Conservation (phyloP, 73 alveolate species). For the Breviolum minutum region DNA sequence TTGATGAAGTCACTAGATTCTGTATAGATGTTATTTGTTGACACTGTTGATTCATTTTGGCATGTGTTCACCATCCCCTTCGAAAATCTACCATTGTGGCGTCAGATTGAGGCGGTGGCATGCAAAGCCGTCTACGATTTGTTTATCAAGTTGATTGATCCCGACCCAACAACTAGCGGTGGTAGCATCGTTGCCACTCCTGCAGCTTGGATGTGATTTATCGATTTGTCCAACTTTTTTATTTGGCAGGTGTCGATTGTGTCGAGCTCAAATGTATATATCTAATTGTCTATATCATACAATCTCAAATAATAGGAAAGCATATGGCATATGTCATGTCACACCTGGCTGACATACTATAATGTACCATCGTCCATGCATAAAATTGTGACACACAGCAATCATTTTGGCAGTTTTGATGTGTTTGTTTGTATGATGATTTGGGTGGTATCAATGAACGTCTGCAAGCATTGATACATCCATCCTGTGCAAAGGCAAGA, state of each 20-base stretch:
- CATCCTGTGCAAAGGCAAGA: too few relatives aligned
- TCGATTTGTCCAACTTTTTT: background rate
- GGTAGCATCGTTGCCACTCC: constrained; percentile 76
- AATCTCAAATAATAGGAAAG: too few relatives aligned
- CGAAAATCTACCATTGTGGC: background rate
- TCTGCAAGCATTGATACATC: too few relatives aligned
- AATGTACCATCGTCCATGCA: too few relatives aligned
- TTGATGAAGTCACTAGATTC: too few relatives aligned
- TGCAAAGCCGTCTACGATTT: constrained; percentile 66
- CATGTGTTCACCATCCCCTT: too few relatives aligned
- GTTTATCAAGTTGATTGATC: constrained; percentile 53
- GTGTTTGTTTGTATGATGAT: too few relatives aligned
- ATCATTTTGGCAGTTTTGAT: too few relatives aligned
- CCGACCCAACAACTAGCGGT: constrained; percentile 37
- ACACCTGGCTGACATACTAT: too few relatives aligned
- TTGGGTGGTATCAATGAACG: too few relatives aligned
- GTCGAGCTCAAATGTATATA: background rate
- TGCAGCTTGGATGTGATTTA: background rate
- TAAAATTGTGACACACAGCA: too few relatives aligned
- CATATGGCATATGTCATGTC: background rate
- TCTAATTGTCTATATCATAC: background rate
- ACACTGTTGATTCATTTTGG: too few relatives aligned
- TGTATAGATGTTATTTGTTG: background rate
- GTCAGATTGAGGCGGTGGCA: constrained; percentile 31
- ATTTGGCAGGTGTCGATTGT: background rate